Evolutionary conservation across 2,329 filamentous ascomycete species (phyloP).

Genomic region (Aotearoamyces nothofagi): DNA sequence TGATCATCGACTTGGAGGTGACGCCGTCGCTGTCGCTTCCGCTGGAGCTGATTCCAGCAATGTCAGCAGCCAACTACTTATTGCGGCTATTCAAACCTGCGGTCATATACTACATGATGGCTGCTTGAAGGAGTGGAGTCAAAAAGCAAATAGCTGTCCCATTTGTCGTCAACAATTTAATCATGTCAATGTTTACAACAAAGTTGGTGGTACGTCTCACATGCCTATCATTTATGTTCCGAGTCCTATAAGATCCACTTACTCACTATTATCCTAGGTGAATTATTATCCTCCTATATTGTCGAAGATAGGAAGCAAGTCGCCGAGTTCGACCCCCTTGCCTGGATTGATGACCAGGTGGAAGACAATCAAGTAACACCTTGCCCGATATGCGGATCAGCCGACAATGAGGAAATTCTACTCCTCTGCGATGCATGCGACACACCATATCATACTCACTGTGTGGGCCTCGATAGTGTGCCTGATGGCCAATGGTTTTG

Average conservation of each 20-base stretch:
- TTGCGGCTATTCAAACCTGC: slow-evolving; percentile 57
- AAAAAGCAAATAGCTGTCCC: slow-evolving; percentile 93
- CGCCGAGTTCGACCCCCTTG: slow-evolving; percentile 70
- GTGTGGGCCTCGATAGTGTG: slow-evolving; percentile 65
- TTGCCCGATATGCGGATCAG: slow-evolving; percentile 71
- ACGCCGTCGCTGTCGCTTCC: slow-evolving; percentile 4
- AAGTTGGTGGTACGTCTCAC: slow-evolving; percentile 55
- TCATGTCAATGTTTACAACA: slow-evolving; percentile 69
- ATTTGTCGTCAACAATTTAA: slow-evolving; percentile 93
- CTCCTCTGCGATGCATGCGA: slow-evolving; percentile 88
- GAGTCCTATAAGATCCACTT: slow-evolving; percentile 6
- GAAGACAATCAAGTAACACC: slow-evolving; percentile 56
- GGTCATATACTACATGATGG: slow-evolving; percentile 86
- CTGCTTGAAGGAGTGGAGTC: slow-evolving; percentile 87
- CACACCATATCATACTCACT: slow-evolving; percentile 81
- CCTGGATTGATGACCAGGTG: slow-evolving; percentile 56
- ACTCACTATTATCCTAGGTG: slow-evolving; percentile 21
- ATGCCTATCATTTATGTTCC: slow-evolving; percentile 3
- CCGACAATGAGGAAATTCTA: slow-evolving; percentile 70
- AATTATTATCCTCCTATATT: slow-evolving; percentile 38
- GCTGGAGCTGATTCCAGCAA: slow-evolving; percentile 8
- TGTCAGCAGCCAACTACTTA: slow-evolving; percentile 12
- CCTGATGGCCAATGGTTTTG: slow-evolving; percentile 82
- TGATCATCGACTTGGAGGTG: slow-evolving; percentile 1
- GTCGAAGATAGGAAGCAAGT: slow-evolving; percentile 81